phyloP scores from a whole-genome alignment of 257 asterid species.

The Solanum infundibuliforme region DNA sequence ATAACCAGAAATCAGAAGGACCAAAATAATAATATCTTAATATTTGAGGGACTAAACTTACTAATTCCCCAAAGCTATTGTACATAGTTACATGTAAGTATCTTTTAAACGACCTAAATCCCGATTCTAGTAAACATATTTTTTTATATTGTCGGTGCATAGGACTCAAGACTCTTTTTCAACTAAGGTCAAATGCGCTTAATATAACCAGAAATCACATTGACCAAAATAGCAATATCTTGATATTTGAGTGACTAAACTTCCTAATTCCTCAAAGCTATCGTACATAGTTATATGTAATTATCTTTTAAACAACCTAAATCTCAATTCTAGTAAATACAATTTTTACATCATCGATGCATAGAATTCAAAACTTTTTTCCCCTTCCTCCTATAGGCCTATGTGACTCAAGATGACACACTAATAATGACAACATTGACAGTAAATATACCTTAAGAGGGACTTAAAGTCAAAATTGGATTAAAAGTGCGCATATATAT shows the following conservation, averaged over 20 bases:
- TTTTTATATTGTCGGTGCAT: neutral
- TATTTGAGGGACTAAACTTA: neutral
- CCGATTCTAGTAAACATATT: too few species aligned
- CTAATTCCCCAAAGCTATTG: neutral
- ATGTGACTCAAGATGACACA: conserved; percentile 46
- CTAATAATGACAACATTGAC: conserved; percentile 29
- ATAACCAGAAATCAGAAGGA: neutral
- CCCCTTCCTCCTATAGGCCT: conserved; percentile 16
- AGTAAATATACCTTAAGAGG: neutral
- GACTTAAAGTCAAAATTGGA: neutral
- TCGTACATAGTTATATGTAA: neutral
- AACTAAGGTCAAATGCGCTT: neutral
- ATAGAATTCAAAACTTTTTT: neutral
- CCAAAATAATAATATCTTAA: neutral
- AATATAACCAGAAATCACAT: neutral
- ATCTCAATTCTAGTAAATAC: neutral
- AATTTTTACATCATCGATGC: neutral
- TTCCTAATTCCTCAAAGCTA: neutral
- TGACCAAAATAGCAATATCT: neutral
- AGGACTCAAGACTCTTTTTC: neutral
- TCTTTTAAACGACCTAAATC: neutral
- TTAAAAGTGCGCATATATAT: neutral
- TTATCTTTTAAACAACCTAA: neutral
- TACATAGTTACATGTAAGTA: neutral
- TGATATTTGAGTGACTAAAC: neutral